phyloP scores from a whole-genome alignment of 2,329 filamentous ascomycete species.

The Colletotrichum sp. region DNA sequence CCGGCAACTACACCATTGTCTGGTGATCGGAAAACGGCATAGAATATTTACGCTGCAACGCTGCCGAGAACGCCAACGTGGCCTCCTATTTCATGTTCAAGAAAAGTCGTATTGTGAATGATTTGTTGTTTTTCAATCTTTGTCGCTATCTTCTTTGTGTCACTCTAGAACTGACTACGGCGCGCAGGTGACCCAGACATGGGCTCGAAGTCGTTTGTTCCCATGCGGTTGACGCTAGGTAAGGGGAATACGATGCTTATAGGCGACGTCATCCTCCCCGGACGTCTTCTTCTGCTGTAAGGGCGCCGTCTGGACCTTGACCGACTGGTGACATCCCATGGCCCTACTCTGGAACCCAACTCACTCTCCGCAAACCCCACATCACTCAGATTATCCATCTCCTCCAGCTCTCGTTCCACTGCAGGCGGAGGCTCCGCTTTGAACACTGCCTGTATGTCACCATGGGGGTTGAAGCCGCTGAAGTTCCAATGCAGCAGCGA shows the following conservation, averaged over 20 bases:
- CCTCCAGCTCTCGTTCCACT: constrained; percentile 34
- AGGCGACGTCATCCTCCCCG: constrained; percentile 8
- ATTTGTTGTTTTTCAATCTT: neutral
- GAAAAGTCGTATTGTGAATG: neutral
- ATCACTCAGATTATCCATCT: constrained; percentile 19
- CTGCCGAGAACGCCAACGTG: neutral
- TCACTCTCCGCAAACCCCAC: constrained; percentile 15
- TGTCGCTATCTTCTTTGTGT: neutral
- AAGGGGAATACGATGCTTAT: constrained; percentile 16
- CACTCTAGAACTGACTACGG: neutral
- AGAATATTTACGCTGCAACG: neutral
- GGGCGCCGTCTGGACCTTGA: neutral
- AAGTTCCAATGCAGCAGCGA: constrained; percentile 21
- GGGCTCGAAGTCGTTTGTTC: constrained; percentile 12
- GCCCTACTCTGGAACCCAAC: neutral
- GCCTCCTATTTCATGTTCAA: neutral
- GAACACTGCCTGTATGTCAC: constrained; percentile 65
- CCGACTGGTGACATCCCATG: neutral
- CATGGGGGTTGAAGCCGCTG: constrained; percentile 54
- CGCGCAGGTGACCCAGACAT: neutral
- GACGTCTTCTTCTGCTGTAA: neutral
- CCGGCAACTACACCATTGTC: neutral
- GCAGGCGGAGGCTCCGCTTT: constrained; percentile 58
- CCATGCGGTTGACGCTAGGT: constrained; percentile 2
- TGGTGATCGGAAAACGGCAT: neutral